Base-by-base conservation (phyloP, 441 rosid genomes). In the Pelargonium exstipulatum region DNA sequence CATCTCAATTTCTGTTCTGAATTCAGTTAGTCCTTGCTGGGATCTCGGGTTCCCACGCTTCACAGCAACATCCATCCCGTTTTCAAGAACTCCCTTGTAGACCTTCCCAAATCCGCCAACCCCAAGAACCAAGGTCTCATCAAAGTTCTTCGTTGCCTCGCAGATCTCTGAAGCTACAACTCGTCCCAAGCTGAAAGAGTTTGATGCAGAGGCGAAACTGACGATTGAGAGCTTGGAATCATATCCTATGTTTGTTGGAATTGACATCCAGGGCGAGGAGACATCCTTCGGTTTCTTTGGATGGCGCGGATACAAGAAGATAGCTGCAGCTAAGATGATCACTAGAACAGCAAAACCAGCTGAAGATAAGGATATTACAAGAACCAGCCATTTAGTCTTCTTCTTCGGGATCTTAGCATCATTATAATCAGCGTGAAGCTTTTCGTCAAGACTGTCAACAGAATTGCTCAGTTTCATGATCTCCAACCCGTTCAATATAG, bases 401-500 rank as follows among this genome's bases (percentile, higher is more conserved):
- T 65, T 67, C 10, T 48, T 40, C 1, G 69, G 10, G 35, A 14
- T 6, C 17, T 46, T 69, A 0, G 62, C 10, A 5, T 13, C 32
- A 4, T n/a, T 20, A 24, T 5, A 16, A 2, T 2, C 35, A 8
- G 29, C 71, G 9, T 42, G 53, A 8, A 49, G 53, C 40, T 61
- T 37, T 53, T 68, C 74, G 58, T 49, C 67, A 62, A 77, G 74
- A 20, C 74, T 73, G 17, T 13, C 69, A 62, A 65, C 51, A 13
- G 66, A 67, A 42, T 72, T 73, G 49, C 71, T 79, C 70, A 79
- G 48, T 53, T 79, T 79, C 74, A 79, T 66, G 66, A 79, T 72
- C 74, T 79, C 82, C 66, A 79, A 68, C n/a, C 82, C 82, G 49
- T 75, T 79, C 26, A 79, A 61, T 16, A 75, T 72, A 2, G 79